Percentiles rank a stretch among this genome's conserved stretches.
Conservation (phyloP, 805 yeast genomes). For the Saturnispora halmiae region DNA sequence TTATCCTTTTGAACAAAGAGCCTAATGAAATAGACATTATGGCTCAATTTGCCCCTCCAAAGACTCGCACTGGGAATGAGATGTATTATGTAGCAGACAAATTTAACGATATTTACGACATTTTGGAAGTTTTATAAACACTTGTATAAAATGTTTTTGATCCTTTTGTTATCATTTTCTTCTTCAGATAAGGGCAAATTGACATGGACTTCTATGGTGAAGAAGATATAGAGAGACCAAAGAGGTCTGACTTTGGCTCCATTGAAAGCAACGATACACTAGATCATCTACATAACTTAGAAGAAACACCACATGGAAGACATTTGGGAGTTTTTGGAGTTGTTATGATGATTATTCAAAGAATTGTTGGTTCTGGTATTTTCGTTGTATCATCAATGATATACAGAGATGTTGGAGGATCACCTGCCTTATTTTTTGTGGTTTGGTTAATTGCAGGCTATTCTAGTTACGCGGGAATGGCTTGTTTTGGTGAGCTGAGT, state of each 20-base stretch:
- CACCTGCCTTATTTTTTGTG: slow-evolving; percentile 46
- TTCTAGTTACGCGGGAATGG: slow-evolving; percentile 58
- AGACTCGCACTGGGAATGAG: slow-evolving; percentile 12
- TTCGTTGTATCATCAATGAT: slow-evolving; percentile 65
- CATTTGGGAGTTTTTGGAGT: slow-evolving; percentile 65
- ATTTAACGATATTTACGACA: slow-evolving; percentile 18
- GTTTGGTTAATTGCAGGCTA: slow-evolving; percentile 58
- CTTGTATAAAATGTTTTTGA: no score
- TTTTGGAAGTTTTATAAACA: slow-evolving; percentile 14
- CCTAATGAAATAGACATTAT: slow-evolving; percentile 1
- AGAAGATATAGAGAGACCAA: neutral
- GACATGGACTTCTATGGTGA: neutral
- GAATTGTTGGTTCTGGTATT: slow-evolving; percentile 73
- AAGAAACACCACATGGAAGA: slow-evolving; percentile 63
- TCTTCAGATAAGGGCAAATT: neutral
- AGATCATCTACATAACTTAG: slow-evolving; percentile 24
- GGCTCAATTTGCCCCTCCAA: neutral
- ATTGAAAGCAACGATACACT: no score
- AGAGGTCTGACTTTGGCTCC: no score
- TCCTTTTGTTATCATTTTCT: no score
- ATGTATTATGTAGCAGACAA: slow-evolving; percentile 17
- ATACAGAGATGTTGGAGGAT: slow-evolving; percentile 60
- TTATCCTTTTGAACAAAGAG: slow-evolving; percentile 16
- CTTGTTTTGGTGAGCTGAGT: slow-evolving; percentile 61
- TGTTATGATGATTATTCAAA: slow-evolving; percentile 50